Base-by-base conservation (phyloP, 75 land plant genomes). In the Selaginella moellendorffii region DNA sequence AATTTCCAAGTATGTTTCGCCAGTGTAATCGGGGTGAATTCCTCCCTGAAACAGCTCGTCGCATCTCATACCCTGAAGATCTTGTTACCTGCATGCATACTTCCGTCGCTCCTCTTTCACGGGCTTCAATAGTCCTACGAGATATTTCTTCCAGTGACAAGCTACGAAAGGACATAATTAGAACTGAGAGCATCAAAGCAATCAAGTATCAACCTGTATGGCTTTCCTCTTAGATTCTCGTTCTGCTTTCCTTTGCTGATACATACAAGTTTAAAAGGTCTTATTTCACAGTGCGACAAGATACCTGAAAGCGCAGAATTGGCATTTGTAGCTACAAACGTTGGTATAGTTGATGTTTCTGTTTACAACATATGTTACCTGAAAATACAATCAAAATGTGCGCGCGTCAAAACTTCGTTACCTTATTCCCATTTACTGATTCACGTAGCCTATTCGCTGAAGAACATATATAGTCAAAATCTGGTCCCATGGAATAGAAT, bases 11-110 rank as follows among this genome's bases (percentile, higher is more conserved):
- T 75, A 75, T 28, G 77, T 75, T 53, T 71, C 63, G 28, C 77
- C 77, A 59, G 76, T 65, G 53, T 61, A 75, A 25, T 73, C 77
- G 20, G 77, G 77, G 31, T 75, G 77, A 31, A 75, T 75, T 51
- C 77, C 77, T 56, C 77, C 77, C 77, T 75, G 68, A 10, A 18
- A 46, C 52, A 46, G 52, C 52, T 46, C 14, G 18, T n/a, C n/a
- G n/a, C n/a, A n/a, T n/a, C n/a, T n/a, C n/a, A n/a, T n/a, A n/a
- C n/a, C n/a, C n/a, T n/a, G n/a, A n/a, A n/a, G n/a, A n/a, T n/a
- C n/a, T n/a, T n/a, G n/a, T n/a, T 29, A 75, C 77, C 77, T 75
- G 77, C 77, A 75, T 75, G 54, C 77, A 75, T 25, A 75, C 67
- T 62, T 75, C 77, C 24, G 77, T 75, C 28, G 77, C 77, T 28